Evolutionary conservation across 2,329 filamentous ascomycete species (phyloP), one percentile per base, ranked within the genome.

Genomic region (Aspergillus puulaauensis): DNA sequence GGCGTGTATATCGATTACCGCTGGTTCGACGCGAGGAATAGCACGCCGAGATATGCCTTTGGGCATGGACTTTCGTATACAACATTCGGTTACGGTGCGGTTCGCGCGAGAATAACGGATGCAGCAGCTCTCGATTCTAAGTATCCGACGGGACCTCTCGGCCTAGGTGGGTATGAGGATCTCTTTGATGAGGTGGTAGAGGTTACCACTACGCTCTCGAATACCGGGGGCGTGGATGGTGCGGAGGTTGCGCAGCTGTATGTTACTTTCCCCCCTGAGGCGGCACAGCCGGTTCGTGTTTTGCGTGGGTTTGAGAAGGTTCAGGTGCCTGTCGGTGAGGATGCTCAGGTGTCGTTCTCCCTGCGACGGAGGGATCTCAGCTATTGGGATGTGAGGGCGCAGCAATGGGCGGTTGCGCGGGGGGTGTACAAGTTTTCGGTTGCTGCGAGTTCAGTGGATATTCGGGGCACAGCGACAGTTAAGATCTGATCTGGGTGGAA

Each of bases 161-260:
- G 12, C 5, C 40, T 33, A 9, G 84, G 83, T 21, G 84, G 84
- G 2, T 80, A 84, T 64, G 73, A 12, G 6, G 33, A 79, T 17
- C 76, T 86, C 37, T 86, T 79, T 78, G 76, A 80, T 33, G 73
- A 70, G 11, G 56, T 86, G 7, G 77, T 75, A 54, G 79, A 69
- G 27, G 77, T 83, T 3, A 73, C 75, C 2, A 77, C 79, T 2
- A 70, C 72, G 2, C 66, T 86, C 6, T 69, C 70, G 52, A 86
- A 86, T 71, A 80, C 77, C 0, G 83, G 83, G 35, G 59, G 63
- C 0, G 60, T 74, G 3, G 68, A 69, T 33, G 83, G 81, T 14
- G 74, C 76, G 1, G 76, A 79, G 14, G 81, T 85, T 0, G 73
- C 80, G 3, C 83, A 86, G 70, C 71, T 86, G 3, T 86, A 86